Evolutionary conservation across 805 yeast species (phyloP).

Genomic region (Yarrowia sp.): DNA sequence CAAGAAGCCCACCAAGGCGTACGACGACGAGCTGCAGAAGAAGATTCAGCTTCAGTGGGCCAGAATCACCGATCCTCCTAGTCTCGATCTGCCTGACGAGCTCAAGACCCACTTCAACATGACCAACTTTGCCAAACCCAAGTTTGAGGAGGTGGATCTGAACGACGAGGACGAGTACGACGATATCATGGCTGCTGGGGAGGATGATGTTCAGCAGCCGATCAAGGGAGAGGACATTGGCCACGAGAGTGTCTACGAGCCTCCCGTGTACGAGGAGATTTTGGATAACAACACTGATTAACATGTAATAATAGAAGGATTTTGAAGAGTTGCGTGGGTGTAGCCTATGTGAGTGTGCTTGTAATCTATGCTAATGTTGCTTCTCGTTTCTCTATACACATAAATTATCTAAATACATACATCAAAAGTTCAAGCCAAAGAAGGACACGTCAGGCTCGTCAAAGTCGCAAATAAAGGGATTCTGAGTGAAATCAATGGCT

Average conservation of each 20-base stretch:
- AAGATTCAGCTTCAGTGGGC: slow-evolving; percentile 37
- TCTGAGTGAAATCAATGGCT: neutral
- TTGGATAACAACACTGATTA: slow-evolving; percentile 13
- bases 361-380: no score
- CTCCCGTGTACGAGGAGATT: slow-evolving; percentile 12
- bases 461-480: slow-evolving; percentile 3
- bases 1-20: slow-evolving; percentile 4
- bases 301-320: neutral
- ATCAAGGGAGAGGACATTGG: slow-evolving; percentile 28
- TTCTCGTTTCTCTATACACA: no score
- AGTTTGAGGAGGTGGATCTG: slow-evolving; percentile 29
- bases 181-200: slow-evolving; percentile 29
- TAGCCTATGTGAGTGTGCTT: no score
- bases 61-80: slow-evolving; percentile 27
- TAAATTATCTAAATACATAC: no score
- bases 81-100: slow-evolving; percentile 7
- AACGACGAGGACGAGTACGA: slow-evolving; percentile 36
- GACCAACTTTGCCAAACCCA: slow-evolving; percentile 3
- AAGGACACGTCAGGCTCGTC: neutral
- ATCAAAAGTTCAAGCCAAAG: no score
- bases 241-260: slow-evolving; percentile 19
- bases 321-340: no score
- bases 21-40: slow-evolving; percentile 18
- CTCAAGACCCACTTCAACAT: neutral
- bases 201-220: neutral